Evolutionary conservation across 2,329 filamentous ascomycete species (phyloP), one percentile per base, ranked within the genome.

Genomic region (Diplodia corticola): DNA sequence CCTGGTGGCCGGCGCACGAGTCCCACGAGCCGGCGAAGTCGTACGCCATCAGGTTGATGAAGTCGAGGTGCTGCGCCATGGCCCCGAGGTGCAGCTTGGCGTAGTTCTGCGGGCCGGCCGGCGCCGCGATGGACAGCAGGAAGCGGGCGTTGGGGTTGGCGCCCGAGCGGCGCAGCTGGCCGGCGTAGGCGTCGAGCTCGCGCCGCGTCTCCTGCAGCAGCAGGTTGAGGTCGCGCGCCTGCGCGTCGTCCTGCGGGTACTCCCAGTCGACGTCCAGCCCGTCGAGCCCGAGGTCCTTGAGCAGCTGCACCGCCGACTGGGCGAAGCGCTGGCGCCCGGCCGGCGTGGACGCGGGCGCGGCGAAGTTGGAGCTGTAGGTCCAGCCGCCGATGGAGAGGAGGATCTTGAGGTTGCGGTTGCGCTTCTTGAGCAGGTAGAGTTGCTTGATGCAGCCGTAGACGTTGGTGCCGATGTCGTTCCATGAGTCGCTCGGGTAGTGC

Each of bases 311-410:
- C 37, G 91, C 89, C 30, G 86, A 87, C 60, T 84, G 81, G 1
- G 91, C 91, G 74, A 96, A 96, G 1, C 69, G 83, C 67, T 80
- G 79, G 13, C 91, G 85, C 7, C 89, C 87, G 5, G 81, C 79
- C 0, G 83, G 81, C 0, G 88, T 89, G 20, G 86, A 86, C 0
- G 86, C 87, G 0, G 92, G 90, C 30, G 79, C 80, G 0, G 86
- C 82, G 78, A 97, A 96, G 80, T 96, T 95, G 76, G 86, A 78
- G 3, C 89, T 91, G 75, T 90, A 92, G 0, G 87, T 91, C 88
- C 89, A 95, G 17, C 92, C 92, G 48, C 92, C 92, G 67, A 96
- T 91, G 64, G 90, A 93, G 4, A 97, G 85, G 13, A 97, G 84
- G 3, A 90, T 84, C 78, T 96, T 96, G 66, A 96, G 78, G 63